Evolutionary conservation across 1,139 yeast species (phyloP).

Genomic region (Debaryomycetaceae sp.): DNA sequence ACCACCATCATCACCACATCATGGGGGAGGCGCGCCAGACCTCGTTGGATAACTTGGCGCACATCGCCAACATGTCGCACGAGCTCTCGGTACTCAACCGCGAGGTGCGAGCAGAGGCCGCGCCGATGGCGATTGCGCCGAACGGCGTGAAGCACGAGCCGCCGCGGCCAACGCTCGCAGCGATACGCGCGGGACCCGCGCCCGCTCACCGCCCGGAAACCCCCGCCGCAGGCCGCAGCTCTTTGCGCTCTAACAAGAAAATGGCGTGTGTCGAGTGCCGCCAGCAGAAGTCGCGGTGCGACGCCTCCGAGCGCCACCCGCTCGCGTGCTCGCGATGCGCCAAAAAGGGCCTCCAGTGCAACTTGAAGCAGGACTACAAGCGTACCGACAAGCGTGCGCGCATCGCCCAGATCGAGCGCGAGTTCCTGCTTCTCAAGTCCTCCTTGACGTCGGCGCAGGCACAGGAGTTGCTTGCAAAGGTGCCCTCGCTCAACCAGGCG

Average conservation of each 20-base stretch:
- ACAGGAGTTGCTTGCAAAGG: slow-evolving; percentile 36
- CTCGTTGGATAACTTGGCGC: slow-evolving; percentile 40
- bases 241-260: slow-evolving; percentile 30
- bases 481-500: slow-evolving; percentile 22
- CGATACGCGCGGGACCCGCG: slow-evolving; percentile 6
- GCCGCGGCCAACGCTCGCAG: slow-evolving; percentile 5
- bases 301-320: slow-evolving; percentile 74
- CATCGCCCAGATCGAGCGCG: slow-evolving; percentile 78
- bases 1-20: no score
- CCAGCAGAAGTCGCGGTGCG: slow-evolving; percentile 89
- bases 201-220: slow-evolving; percentile 7
- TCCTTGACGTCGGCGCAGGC: slow-evolving; percentile 51
- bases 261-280: slow-evolving; percentile 96
- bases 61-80: slow-evolving; percentile 43
- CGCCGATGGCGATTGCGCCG: slow-evolving; percentile 6
- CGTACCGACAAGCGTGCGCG: slow-evolving; percentile 86
- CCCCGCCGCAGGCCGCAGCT: slow-evolving; percentile 2
- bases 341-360: slow-evolving; percentile 66
- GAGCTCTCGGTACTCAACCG: slow-evolving; percentile 32
- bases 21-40: slow-evolving; percentile 12
- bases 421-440: slow-evolving; percentile 63
- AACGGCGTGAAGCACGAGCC: slow-evolving; percentile 4
- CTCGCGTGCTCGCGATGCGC: slow-evolving; percentile 79
- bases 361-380: slow-evolving; percentile 74
- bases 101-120: slow-evolving; percentile 17